Base-by-base conservation (phyloP, 805 yeast species). In the Torulaspora gathmanii region DNA sequence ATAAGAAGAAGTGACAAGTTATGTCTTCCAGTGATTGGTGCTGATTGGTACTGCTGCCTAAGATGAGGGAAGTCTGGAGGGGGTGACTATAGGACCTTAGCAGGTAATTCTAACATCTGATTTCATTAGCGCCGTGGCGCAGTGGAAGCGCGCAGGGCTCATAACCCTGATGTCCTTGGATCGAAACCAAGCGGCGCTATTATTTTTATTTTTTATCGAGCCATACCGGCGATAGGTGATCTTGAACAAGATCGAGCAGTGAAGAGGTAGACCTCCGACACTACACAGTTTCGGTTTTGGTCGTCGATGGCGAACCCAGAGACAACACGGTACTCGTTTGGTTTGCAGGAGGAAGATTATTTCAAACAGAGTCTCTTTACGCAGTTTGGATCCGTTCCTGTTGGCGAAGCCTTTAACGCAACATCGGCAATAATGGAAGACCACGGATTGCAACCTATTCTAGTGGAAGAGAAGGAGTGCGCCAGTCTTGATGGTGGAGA, bases 121-220 rank as follows among this genome's bases (percentile, higher is more conserved):
- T 37, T 45, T 31, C 23, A 40, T 33, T 41, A 84, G 93, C 93
- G 90, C 84, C 84, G 89, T 85, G 91, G 91, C 93, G 95, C 91
- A 85, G 95, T 82, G 95, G 95, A 84, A 85, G 91, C 93, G 93
- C 91, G 91, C 91, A 83, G 93, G 93, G 95, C 95, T 85, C 95
- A 85, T 85, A 85, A 85, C 95, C 91, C 93, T 84, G 91, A 85
- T 82, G 91, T 83, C 95, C 89, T 79, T 73, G 89, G 95, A 85
- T 85, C 95, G 95, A 85, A 83, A 85, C 93, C 86, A 72, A 78
- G 87, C 88, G 84, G 84, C 87, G 93, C 93, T 84, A 83, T 29
- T 57, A 58, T 46, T 50, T 59, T 53, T 50, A 39, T 42, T 33
- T 34, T 37, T 30, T 13, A 5, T 12, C 13, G 23, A 13, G 16